phyloP scores from a whole-genome alignment of 1,284 basidiomycete species.

The Ustilago esculenta region DNA sequence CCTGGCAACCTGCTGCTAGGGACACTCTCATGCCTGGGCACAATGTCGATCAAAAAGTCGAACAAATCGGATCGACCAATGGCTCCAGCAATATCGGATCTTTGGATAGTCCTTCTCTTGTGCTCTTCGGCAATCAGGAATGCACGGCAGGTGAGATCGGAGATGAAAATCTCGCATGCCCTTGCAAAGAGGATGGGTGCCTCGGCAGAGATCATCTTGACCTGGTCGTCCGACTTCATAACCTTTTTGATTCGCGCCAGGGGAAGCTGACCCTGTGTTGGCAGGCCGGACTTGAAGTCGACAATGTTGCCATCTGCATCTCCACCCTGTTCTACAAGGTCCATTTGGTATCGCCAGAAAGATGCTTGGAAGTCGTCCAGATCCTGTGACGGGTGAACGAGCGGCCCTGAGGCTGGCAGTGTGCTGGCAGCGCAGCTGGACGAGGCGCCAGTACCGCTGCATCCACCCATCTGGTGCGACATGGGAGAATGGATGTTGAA shows the following conservation, averaged over 20 bases:
- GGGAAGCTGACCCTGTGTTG: constrained; percentile 59
- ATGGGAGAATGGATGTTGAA: constrained; percentile 6
- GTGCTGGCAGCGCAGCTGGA: constrained; percentile 22
- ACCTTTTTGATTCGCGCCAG: constrained; percentile 67
- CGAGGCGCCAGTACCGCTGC: constrained; percentile 14
- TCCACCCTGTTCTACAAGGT: constrained; percentile 57
- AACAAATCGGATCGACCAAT: constrained; percentile 64
- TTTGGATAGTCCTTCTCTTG: constrained; percentile 64
- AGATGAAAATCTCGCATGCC: constrained; percentile 67
- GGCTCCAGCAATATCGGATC: constrained; percentile 62
- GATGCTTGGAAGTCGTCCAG: constrained; percentile 57
- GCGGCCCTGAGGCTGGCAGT: constrained; percentile 28
- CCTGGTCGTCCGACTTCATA: constrained; percentile 66
- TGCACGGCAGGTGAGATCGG: constrained; percentile 65
- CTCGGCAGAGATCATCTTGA: constrained; percentile 67
- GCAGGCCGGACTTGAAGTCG: constrained; percentile 57
- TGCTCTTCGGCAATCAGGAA: constrained; percentile 65
- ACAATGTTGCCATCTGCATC: constrained; percentile 57
- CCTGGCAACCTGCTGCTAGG: constrained; percentile 44
- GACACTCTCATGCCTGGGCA: constrained; percentile 59
- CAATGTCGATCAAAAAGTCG: constrained; percentile 66
- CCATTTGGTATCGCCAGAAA: constrained; percentile 63
- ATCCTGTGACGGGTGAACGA: constrained; percentile 45
- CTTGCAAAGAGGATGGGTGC: constrained; percentile 65
- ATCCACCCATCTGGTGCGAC: background rate